A percentile compares a stretch with the other conserved stretches of the same genome.
phyloP scores from a whole-genome alignment of 2,329 filamentous ascomycete species.

The Kalmusia sp. region DNA sequence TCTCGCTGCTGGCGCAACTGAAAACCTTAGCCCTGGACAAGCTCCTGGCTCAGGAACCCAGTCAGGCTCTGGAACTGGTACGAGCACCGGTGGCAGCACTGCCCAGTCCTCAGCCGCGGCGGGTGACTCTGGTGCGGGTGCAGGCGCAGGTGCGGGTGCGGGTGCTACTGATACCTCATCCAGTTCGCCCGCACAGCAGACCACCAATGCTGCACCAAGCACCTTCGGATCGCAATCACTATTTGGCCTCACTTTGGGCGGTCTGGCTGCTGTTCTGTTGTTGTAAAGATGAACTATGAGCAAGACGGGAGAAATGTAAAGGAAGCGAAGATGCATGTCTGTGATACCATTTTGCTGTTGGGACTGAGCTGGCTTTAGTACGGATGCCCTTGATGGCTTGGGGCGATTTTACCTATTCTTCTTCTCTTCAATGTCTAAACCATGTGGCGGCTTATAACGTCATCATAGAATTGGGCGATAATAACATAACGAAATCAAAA shows the following conservation, averaged over 20 bases:
- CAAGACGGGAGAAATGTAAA: neutral
- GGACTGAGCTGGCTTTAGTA: slow-evolving; percentile 28
- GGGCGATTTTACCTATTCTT: slow-evolving; percentile 10
- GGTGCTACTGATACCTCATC: slow-evolving; percentile 8
- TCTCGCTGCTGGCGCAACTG: slow-evolving; percentile 48
- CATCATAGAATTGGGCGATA: neutral
- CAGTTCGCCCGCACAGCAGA: slow-evolving; percentile 30
- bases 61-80: slow-evolving; percentile 15
- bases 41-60: slow-evolving; percentile 24
- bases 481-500: slow-evolving; percentile 2
- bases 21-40: slow-evolving; percentile 52
- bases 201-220: slow-evolving; percentile 32
- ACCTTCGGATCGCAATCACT: slow-evolving; percentile 28
- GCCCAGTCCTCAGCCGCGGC: slow-evolving; percentile 13
- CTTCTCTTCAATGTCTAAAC: neutral
- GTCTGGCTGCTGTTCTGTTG: slow-evolving; percentile 30
- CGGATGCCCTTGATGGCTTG: slow-evolving; percentile 9
- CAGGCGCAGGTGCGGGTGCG: slow-evolving; percentile 9
- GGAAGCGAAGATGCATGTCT: slow-evolving; percentile 13
- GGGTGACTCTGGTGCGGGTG: slow-evolving; percentile 5
- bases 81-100: slow-evolving; percentile 16
- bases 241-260: slow-evolving; percentile 34
- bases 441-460: neutral
- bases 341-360: slow-evolving; percentile 32
- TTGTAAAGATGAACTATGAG: slow-evolving; percentile 25